Base-by-base conservation (phyloP, 208 protist genomes). In the Trypanosomatidae sp. region DNA sequence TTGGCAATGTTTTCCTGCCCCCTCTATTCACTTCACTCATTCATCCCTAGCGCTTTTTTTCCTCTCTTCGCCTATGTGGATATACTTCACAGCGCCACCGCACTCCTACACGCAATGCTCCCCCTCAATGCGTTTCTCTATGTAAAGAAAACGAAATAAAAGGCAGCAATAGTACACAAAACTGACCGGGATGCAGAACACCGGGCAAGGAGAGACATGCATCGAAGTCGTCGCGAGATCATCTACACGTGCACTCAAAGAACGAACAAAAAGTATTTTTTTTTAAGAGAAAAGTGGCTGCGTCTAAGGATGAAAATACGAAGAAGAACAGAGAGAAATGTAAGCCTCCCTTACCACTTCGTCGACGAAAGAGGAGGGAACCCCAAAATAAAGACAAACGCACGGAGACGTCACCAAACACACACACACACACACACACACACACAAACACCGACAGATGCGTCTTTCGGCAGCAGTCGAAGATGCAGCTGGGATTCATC, bases 141-240 rank as follows among this genome's bases (percentile, higher is more conserved):
- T 77, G 44, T 53, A 43, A 69, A 39, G 55, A 68, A 71, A 46
- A 36, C 25, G 69, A 69, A 59, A 56, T 19, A 12, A 76, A 50
- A 69, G 60, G 30, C 25, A 62, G 70, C 13, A 60, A 55, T 43
- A 47, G 39, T 49, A 68, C 64, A 68, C 64, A 39, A 28, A 12
- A 19, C 25, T 28, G 19, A 65, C 33, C 33, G 39, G 22, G 17
- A 65, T 41, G 33, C 33, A 13, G 59, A 44, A 46, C 30, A 41
- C n/a, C 2, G 36, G 43, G 59, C 36, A 19, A 46, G 60, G 46
- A 46, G 36, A 46, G 39, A 65, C 39, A 28, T 17, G 33, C 60
- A 65, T 65, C 60, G 9, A 46, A 65, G 60, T 65, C 19, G 22
- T 65, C 60, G 17, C 60, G 30, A 65, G 19, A 13, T 10, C 44